phyloP scores from a whole-genome alignment of 768 basidiomycete genomes.

The Glaciozyma martinii region DNA sequence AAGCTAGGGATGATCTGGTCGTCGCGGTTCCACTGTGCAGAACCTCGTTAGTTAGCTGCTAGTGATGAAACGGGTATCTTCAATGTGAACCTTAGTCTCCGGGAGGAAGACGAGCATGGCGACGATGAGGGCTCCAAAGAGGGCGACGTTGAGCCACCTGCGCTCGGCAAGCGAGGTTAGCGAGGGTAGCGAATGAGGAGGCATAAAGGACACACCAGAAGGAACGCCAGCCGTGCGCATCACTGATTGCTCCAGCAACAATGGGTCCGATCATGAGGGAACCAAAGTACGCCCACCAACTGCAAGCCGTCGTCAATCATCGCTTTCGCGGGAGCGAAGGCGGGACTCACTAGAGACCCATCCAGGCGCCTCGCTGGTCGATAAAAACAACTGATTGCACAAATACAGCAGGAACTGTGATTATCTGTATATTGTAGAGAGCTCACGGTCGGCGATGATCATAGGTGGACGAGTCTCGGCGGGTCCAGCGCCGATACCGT shows the following conservation, averaged over 20 bases:
- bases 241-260: not conserved
- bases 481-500: not conserved
- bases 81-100: too few species aligned
- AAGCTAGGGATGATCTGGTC: not conserved
- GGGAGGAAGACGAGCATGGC: not conserved
- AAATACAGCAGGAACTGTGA: too few species aligned
- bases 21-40: not conserved
- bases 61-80: too few species aligned
- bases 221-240: not conserved
- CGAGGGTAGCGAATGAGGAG: too few species aligned
- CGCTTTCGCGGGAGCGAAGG: too few species aligned
- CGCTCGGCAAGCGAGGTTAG: not conserved
- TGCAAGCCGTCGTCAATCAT: too few species aligned
- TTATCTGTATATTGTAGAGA: not conserved
- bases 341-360: too few species aligned
- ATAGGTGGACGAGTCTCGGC: not conserved
- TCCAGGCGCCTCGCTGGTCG: not conserved
- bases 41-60: too few species aligned
- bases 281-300: not conserved
- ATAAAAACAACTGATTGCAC: not conserved
- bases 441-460: not conserved
- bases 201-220: not conserved
- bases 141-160: conserved; percentile 1
- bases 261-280: not conserved
- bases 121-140: not conserved